These are phyloP conservation scores for Tubosaeta sp. DNA, from an alignment of 768 basidiomycete species.

Conservation along the genomic window DNA sequence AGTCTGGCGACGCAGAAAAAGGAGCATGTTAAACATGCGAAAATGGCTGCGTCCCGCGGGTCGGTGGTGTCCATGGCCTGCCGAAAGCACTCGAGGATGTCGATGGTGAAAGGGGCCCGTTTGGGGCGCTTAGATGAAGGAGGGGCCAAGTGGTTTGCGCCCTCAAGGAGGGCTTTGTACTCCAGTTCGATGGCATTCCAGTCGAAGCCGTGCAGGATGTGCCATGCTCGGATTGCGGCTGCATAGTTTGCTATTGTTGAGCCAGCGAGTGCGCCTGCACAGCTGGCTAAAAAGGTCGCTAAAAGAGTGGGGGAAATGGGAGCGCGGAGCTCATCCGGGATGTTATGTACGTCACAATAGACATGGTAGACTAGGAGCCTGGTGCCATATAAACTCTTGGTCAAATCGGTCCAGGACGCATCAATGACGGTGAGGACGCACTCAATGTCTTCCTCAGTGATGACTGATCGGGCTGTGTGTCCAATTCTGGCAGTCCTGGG, in stretches of 20 bases:
- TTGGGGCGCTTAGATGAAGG: conserved; percentile 13
- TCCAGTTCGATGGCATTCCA: background rate
- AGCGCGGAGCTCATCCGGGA: conserved; percentile 32
- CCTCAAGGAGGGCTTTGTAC: background rate
- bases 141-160: background rate
- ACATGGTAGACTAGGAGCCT: conserved; percentile 38
- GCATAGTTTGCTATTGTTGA: conserved; percentile 37
- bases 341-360: conserved; percentile 33
- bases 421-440: conserved; percentile 1
- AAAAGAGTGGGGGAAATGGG: conserved; percentile 29
- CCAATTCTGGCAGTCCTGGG: too few species aligned
- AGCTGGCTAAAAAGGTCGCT: conserved; percentile 24
- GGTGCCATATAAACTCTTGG: conserved; percentile 33
- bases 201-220: conserved; percentile 26
- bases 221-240: conserved; percentile 42
- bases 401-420: conserved; percentile 28
- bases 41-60: too few species aligned
- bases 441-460: too few species aligned
- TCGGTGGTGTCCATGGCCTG: too few species aligned
- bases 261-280: conserved; percentile 7
- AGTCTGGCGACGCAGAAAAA: conserved; percentile 27
- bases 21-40: too few species aligned
- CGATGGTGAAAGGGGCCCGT: too few species aligned
- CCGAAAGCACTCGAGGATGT: too few species aligned
- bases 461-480: too few species aligned